Evolutionary conservation across 129 eudicot genomes (phyloP).

Genomic region (Pseudognaphalium luteoalbum): DNA sequence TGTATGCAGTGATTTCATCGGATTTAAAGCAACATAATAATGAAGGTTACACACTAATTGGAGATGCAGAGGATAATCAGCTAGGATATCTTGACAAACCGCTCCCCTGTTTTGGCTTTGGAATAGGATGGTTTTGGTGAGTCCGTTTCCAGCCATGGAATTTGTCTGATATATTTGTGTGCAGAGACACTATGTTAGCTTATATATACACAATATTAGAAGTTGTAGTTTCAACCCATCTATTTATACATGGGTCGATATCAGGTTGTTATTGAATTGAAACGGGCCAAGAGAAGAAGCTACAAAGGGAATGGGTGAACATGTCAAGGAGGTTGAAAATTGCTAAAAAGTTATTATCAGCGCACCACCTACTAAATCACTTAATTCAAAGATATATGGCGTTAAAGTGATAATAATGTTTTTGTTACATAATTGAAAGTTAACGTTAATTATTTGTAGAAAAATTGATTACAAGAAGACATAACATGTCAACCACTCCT

Average conservation of each 20-base stretch:
- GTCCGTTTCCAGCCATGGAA: slow-evolving; percentile 11
- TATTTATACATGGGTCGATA: background rate
- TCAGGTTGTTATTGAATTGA: background rate
- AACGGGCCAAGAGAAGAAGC: background rate
- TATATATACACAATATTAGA: background rate
- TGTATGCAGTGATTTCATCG: slow-evolving; percentile 39
- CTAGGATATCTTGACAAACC: slow-evolving; percentile 64
- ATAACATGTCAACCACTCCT: background rate
- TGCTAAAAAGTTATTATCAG: background rate
- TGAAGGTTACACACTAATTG: slow-evolving; percentile 55
- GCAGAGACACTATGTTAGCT: background rate
- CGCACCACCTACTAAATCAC: background rate
- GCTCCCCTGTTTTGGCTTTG: slow-evolving; percentile 86
- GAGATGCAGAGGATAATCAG: slow-evolving; percentile 59
- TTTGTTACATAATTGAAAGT: background rate
- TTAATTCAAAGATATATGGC: background rate
- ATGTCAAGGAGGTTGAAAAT: background rate
- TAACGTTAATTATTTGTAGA: background rate
- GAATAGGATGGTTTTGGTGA: slow-evolving; percentile 90
- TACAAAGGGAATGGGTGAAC: background rate
- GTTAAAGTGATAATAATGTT: background rate
- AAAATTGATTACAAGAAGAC: background rate
- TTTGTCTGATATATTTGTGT: background rate
- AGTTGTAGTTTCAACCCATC: background rate
- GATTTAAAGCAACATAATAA: slow-evolving; percentile 41